A percentile compares a stretch with the other conserved stretches of the same genome.
Evolutionary conservation across 805 yeast species (phyloP).

Genomic region (Suhomyces vadensis): DNA sequence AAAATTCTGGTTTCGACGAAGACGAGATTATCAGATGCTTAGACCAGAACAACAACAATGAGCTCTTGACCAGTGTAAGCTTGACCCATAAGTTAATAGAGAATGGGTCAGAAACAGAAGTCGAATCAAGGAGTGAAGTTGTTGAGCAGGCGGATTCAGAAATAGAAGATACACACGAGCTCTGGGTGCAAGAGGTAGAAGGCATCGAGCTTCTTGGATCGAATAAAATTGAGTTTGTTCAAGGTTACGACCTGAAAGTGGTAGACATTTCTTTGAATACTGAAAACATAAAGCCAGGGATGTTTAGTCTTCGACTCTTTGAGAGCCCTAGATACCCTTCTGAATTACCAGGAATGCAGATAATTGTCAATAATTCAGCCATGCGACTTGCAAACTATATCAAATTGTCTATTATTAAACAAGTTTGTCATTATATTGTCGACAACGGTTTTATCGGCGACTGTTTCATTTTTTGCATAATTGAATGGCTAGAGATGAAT

Average conservation of each 20-base stretch:
- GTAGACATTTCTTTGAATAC: conserved; percentile 34
- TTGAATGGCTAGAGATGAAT: conserved; percentile 77
- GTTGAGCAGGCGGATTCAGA: no score
- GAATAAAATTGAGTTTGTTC: conserved; percentile 34
- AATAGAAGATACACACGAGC: conserved; percentile 32
- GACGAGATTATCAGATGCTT: conserved; percentile 59
- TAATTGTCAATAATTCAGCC: conserved; percentile 39
- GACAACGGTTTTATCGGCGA: conserved; percentile 59
- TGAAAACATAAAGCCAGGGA: conserved; percentile 15
- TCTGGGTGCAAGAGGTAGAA: conserved; percentile 78
- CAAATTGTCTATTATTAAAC: conserved; percentile 55
- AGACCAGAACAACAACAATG: conserved; percentile 42
- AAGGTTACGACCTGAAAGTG: conserved; percentile 27
- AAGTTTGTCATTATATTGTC: conserved; percentile 45
- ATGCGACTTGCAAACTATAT: conserved; percentile 69
- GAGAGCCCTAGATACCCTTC: conserved; percentile 55
- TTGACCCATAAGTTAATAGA: conserved; percentile 42
- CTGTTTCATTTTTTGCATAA: conserved; percentile 63
- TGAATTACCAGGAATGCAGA: conserved; percentile 67
- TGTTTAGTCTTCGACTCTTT: conserved; percentile 27
- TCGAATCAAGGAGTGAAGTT: neutral
- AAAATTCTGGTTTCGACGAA: conserved; percentile 68
- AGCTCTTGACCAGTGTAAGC: conserved; percentile 50
- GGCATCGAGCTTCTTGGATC: conserved; percentile 62
- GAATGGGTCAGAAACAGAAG: neutral